Evolutionary conservation across 2,329 filamentous ascomycete genomes (phyloP).

Genomic region (Corynespora cassiicola): DNA sequence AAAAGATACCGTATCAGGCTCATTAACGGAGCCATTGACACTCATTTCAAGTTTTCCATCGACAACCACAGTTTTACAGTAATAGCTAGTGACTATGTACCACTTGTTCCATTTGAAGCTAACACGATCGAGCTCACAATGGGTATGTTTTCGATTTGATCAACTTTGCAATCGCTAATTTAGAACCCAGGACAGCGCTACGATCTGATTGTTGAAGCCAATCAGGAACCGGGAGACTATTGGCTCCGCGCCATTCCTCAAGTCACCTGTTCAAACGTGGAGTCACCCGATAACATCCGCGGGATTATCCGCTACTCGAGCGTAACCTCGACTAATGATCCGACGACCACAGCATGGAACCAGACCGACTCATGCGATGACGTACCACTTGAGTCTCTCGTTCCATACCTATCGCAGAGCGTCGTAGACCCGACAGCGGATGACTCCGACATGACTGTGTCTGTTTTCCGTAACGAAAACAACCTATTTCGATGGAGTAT

Average conservation of each 20-base stretch:
- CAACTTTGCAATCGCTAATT: no score
- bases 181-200: conserved; percentile 21
- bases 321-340: conserved; percentile 29
- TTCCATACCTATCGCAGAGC: conserved; percentile 11
- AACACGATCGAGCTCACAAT: conserved; percentile 25
- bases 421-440: conserved; percentile 6
- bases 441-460: conserved; percentile 11
- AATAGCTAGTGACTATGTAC: conserved; percentile 43
- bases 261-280: conserved; percentile 15
- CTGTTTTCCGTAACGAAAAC: conserved; percentile 10
- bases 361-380: conserved; percentile 39
- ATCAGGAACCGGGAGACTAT: conserved; percentile 17
- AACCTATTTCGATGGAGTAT: conserved; percentile 22
- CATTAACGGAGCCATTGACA: conserved; percentile 44
- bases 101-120: conserved; percentile 42
- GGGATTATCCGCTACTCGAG: conserved; percentile 40
- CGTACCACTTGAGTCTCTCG: conserved; percentile 26
- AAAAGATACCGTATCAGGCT: conserved; percentile 42
- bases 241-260: conserved; percentile 21
- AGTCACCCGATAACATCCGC: conserved; percentile 31
- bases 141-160: no score
- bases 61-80: conserved; percentile 43
- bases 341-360: conserved; percentile 28
- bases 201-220: conserved; percentile 22
- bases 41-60: conserved; percentile 42